These are phyloP conservation scores for Kokia cookei DNA, from an alignment of 441 rosid genomes.

Conservation along the genomic window DNA sequence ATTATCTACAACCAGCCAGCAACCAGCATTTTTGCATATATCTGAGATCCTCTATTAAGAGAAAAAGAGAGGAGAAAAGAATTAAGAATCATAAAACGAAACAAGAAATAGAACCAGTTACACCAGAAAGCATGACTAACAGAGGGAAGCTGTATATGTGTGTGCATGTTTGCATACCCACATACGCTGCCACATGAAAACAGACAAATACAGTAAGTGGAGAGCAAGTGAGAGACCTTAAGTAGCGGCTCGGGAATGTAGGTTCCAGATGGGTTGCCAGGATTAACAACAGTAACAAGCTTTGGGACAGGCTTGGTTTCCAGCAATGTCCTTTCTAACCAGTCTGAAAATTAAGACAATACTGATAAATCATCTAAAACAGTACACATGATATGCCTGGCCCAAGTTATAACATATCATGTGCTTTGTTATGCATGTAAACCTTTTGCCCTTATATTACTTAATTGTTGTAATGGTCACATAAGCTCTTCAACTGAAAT, in stretches of 20 bases:
- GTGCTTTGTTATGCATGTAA: not conserved
- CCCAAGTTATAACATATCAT: not conserved
- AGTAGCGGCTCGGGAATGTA: slow-evolving; percentile 85
- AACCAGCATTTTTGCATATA: slow-evolving; percentile 77
- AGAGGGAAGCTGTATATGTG: not conserved
- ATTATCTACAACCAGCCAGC: slow-evolving; percentile 97
- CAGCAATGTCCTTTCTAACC: slow-evolving; percentile 68
- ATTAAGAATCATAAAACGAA: slow-evolving; percentile 13
- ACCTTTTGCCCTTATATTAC: not conserved
- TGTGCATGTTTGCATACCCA: not conserved
- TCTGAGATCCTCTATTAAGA: slow-evolving; percentile 75
- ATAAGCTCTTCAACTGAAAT: slow-evolving; percentile 3
- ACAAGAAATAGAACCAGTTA: not conserved
- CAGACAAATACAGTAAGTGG: not conserved
- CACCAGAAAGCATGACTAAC: not conserved
- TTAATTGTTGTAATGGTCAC: not conserved
- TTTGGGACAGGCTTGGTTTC: slow-evolving; percentile 82
- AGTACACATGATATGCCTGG: not conserved
- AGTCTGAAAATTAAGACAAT: slow-evolving; percentile 49
- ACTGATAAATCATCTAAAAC: slow-evolving; percentile 3
- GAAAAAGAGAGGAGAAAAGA: slow-evolving; percentile 3
- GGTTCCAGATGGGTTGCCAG: slow-evolving; percentile 95
- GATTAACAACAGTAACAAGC: slow-evolving; percentile 91
- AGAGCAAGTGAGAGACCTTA: slow-evolving; percentile 39
- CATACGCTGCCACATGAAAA: not conserved